Conservation (phyloP, 495 filamentous ascomycete genomes). For the Aspergillus kassunensis region DNA sequence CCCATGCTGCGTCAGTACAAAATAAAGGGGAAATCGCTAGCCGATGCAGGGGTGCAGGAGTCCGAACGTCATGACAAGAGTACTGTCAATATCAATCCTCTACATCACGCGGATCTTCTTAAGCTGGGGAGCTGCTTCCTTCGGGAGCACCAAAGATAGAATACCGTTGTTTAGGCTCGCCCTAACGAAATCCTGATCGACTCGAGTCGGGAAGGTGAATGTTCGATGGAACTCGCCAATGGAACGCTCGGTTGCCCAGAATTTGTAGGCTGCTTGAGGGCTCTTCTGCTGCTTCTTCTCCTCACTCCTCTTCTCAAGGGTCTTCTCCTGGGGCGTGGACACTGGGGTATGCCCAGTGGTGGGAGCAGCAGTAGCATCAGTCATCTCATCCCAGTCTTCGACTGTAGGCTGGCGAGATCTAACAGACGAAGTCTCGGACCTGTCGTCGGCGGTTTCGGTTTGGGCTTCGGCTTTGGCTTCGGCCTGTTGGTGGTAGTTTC, state of each 20-base stretch:
- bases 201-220: conserved; percentile 70
- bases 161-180: conserved; percentile 75
- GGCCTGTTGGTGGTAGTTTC: conserved; percentile 35
- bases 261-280: conserved; percentile 48
- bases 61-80: neutral
- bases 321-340: conserved; percentile 6
- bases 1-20: neutral
- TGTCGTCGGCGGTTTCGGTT: conserved; percentile 8
- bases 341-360: conserved; percentile 1
- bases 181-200: conserved; percentile 74
- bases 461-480: neutral
- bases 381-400: conserved; percentile 55
- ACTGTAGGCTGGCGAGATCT: conserved; percentile 57
- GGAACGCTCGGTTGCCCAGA: conserved; percentile 77
- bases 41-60: neutral
- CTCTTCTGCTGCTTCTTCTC: too few species aligned
- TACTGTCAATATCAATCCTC: conserved; percentile 1
- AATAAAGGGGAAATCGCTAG: conserved; percentile 1
- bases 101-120: conserved; percentile 59
- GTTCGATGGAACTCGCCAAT: conserved; percentile 74
- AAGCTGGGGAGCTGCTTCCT: conserved; percentile 52
- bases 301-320: conserved; percentile 17
- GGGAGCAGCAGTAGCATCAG: conserved; percentile 10
- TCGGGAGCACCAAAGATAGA: conserved; percentile 69
- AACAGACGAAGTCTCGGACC: conserved; percentile 19